Evolutionary conservation across 768 basidiomycete genomes (phyloP), one percentile per base, ranked within the genome.

Genomic region (Russula sp.): DNA sequence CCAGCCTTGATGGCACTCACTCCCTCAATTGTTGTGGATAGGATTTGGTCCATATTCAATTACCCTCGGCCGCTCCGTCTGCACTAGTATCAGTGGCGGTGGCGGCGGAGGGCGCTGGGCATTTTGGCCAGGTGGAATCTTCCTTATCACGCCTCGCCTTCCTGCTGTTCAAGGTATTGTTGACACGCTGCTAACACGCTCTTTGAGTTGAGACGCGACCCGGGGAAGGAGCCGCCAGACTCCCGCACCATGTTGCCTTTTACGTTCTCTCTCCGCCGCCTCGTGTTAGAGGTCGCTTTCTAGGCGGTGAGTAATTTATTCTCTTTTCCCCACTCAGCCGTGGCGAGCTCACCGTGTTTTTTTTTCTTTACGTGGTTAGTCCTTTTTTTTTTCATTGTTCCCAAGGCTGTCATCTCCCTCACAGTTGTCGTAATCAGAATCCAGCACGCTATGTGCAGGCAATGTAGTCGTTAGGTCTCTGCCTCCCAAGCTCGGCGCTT

Each of bases 131-230:
- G 70, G 61, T 52, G 59, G 69, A 69, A 71, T 52, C 75, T 79
- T 77, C 78, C 81, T 80, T 81, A 83, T 82, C 81, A 77, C 74
- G 80, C 79, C 79, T 60, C 63, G 30, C 63, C 63, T 64, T 81
- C 81, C 78, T 80, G 73, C 82, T 82, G 77, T 77, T 79, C 80
- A 78, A 78, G 82, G 78, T 76, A 81, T 76, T 73, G 73, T 75
- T 73, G 79, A 82, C 83, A 84, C 79, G 86, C 83, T 78, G 81
- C 77, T 77, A 79, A 78, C 87, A 84, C 84, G 86, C 82, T 78
- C 77, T 73, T 68, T 71, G 76, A 81, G 80, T 81, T 83, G 79
- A 82, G 79, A 82, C 85, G 81, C 84, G 84, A 81, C 79, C 78
- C 80, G 77, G 79, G 77, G 75, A 82, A 73, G 76, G 75, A 69